Evolutionary conservation across 2,329 filamentous ascomycete species (phyloP).

Genomic region (Curvularia eragrostidis): DNA sequence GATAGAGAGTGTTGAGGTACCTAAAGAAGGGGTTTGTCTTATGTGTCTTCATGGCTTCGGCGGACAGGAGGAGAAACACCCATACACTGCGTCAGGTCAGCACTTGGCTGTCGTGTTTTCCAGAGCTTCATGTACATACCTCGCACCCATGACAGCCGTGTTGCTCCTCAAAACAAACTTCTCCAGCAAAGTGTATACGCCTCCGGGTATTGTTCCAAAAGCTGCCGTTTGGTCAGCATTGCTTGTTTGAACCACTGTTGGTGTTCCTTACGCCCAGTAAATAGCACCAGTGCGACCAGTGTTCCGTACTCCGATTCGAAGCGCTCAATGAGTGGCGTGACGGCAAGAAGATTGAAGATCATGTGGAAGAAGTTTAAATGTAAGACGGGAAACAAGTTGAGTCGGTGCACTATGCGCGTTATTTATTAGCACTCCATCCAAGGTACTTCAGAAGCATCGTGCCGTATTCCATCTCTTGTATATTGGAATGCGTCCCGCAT

Average conservation of each 20-base stretch:
- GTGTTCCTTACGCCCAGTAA: constrained; percentile 78
- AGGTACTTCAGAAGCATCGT: background rate
- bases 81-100: constrained; percentile 70
- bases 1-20: constrained; percentile 52
- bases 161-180: constrained; percentile 73
- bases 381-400: constrained; percentile 90
- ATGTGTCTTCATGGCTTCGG: constrained; percentile 86
- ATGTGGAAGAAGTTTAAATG: constrained; percentile 83
- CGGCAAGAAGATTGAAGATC: constrained; percentile 76
- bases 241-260: constrained; percentile 53
- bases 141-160: constrained; percentile 79
- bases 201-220: constrained; percentile 70
- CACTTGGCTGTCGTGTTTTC: background rate
- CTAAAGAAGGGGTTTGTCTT: constrained; percentile 79
- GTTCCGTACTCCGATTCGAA: constrained; percentile 95
- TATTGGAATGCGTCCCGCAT: background rate
- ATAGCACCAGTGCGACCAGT: constrained; percentile 82
- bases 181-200: constrained; percentile 81
- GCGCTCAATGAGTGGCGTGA: constrained; percentile 88
- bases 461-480: background rate
- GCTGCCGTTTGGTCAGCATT: constrained; percentile 41
- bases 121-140: constrained; percentile 58
- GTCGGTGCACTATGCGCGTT: constrained; percentile 74
- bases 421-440: constrained; percentile 21
- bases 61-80: constrained; percentile 86